These are phyloP conservation scores for Aspergillus panamensis DNA, from an alignment of 495 filamentous ascomycete genomes.

Conservation along the genomic window DNA sequence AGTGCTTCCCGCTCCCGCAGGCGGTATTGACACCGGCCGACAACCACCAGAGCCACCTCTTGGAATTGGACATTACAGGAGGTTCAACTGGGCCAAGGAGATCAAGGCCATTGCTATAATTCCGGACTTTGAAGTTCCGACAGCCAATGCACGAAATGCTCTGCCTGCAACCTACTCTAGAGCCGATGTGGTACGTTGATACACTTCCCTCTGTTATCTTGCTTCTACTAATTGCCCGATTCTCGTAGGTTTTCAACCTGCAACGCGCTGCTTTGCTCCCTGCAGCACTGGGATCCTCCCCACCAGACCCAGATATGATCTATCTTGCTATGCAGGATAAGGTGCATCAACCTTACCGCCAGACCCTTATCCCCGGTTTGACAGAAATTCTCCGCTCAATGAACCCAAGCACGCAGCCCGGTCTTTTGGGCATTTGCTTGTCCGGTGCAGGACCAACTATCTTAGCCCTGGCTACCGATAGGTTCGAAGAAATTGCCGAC, in stretches of 20 bases:
- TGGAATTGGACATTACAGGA: slow-evolving; percentile 88
- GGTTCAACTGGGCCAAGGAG: slow-evolving; percentile 85
- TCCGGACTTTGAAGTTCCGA: slow-evolving; percentile 88
- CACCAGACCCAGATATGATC: slow-evolving; percentile 89
- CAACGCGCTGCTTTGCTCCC: slow-evolving; percentile 88
- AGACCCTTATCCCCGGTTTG: slow-evolving; percentile 82
- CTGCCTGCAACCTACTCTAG: slow-evolving; percentile 72
- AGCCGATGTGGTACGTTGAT: slow-evolving; percentile 65
- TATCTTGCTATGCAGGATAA: slow-evolving; percentile 97
- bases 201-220: neutral
- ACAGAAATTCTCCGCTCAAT: slow-evolving; percentile 85
- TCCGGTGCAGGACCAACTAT: slow-evolving; percentile 95
- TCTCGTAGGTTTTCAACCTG: slow-evolving; percentile 76
- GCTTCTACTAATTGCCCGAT: neutral
- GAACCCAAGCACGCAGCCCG: slow-evolving; percentile 77
- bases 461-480: slow-evolving; percentile 80
- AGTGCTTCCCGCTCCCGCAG: slow-evolving; percentile 80
- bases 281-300: slow-evolving; percentile 76
- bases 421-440: slow-evolving; percentile 86
- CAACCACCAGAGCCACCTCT: slow-evolving; percentile 81
- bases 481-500: slow-evolving; percentile 80
- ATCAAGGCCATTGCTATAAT: slow-evolving; percentile 95
- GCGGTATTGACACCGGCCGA: slow-evolving; percentile 80
- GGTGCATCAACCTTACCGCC: slow-evolving; percentile 91
- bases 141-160: slow-evolving; percentile 79